These are phyloP conservation scores for Talaromyces ruber DNA, from an alignment of 495 filamentous ascomycete species.

Conservation along the genomic window DNA sequence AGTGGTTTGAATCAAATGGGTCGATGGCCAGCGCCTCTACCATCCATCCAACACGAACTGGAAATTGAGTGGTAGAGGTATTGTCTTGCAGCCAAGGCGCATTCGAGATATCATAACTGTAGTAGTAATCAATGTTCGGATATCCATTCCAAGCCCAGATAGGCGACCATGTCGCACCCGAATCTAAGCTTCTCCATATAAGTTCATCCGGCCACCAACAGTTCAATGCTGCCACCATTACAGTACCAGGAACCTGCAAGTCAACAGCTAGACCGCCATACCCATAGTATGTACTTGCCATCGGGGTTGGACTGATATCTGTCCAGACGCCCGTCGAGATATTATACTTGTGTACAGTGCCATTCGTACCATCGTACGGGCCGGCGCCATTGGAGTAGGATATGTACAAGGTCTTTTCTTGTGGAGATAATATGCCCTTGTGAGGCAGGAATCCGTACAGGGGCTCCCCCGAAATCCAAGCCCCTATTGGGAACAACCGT, in stretches of 20 bases:
- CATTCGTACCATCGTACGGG: slow-evolving; percentile 45
- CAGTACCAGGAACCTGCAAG: slow-evolving; percentile 42
- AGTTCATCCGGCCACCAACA: slow-evolving; percentile 53
- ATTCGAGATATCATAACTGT: slow-evolving; percentile 21
- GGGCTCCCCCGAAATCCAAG: slow-evolving; percentile 37
- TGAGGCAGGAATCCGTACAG: slow-evolving; percentile 41
- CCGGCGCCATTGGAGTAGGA: slow-evolving; percentile 48
- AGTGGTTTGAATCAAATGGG: slow-evolving; percentile 51
- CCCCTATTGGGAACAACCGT: slow-evolving; percentile 9
- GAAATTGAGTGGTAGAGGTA: slow-evolving; percentile 9
- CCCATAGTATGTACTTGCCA: slow-evolving; percentile 34
- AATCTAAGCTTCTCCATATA: slow-evolving; percentile 44
- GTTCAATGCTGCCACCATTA: slow-evolving; percentile 48
- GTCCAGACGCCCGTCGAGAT: slow-evolving; percentile 39
- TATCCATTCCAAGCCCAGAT: slow-evolving; percentile 45
- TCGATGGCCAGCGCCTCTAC: slow-evolving; percentile 53
- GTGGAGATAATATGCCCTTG: slow-evolving; percentile 43
- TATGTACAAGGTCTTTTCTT: slow-evolving; percentile 46
- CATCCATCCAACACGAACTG: slow-evolving; percentile 47
- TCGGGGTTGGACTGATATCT: slow-evolving; percentile 43
- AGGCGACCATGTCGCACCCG: slow-evolving; percentile 41
- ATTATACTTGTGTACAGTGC: slow-evolving; percentile 44
- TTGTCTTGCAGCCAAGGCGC: slow-evolving; percentile 20
- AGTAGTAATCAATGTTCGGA: slow-evolving; percentile 37
- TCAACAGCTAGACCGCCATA: slow-evolving; percentile 50